Conservation (phyloP, 1,139 yeast species). For the Pneumocystis sp. region DNA sequence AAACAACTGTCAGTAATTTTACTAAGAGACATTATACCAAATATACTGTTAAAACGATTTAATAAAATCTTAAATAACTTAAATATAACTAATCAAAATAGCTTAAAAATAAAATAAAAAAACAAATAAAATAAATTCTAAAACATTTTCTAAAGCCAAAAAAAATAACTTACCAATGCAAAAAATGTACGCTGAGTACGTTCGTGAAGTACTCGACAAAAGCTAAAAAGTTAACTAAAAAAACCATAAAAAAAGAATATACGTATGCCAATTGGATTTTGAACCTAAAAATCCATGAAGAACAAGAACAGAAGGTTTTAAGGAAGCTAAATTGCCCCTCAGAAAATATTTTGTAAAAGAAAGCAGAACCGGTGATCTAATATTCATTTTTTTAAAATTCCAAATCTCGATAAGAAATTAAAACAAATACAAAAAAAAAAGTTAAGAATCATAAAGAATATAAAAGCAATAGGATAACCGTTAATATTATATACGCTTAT, state of each 20-base stretch:
- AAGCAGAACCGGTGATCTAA: not conserved
- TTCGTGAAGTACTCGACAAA: slow-evolving; percentile 25
- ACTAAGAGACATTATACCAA: too few species aligned
- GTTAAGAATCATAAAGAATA: not conserved
- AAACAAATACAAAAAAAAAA: too few species aligned
- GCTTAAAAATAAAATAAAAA: too few species aligned
- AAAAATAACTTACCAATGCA: slow-evolving; percentile 9
- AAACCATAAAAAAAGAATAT: slow-evolving; percentile 19
- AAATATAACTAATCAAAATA: too few species aligned
- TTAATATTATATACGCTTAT: too few species aligned
- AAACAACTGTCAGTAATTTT: not conserved
- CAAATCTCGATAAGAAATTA: not conserved
- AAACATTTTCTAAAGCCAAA: slow-evolving; percentile 11
- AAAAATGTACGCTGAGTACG: not conserved
- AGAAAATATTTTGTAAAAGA: not conserved
- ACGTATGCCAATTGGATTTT: slow-evolving; percentile 59
- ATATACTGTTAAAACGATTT: too few species aligned
- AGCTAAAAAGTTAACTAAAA: slow-evolving; percentile 4
- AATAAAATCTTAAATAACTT: too few species aligned
- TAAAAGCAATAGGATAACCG: not conserved
- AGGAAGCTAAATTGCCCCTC: not conserved
- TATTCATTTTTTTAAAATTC: not conserved
- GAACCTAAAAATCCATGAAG: slow-evolving; percentile 87
- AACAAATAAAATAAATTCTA: not conserved
- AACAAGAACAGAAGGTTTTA: slow-evolving; percentile 44